These are phyloP conservation scores for Rhododendron griersonianum DNA, from an alignment of 148 eudicot genomes.

Conservation along the genomic window DNA sequence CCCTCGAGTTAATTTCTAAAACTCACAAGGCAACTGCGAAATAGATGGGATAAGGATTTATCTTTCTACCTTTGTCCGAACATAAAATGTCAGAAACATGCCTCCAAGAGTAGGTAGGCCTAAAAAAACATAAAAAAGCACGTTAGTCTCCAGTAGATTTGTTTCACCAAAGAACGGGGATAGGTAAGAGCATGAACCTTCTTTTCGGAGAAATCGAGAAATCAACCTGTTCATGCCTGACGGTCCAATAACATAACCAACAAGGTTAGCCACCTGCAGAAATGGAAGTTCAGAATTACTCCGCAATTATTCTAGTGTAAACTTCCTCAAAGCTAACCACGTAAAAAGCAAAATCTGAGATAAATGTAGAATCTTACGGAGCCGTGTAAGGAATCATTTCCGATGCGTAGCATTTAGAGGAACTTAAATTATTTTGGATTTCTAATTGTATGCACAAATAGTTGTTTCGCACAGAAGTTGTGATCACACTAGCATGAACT, in stretches of 20 bases:
- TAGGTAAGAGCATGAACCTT: conserved; percentile 36
- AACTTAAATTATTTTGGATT: not conserved
- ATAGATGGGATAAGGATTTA: not conserved
- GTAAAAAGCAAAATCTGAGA: not conserved
- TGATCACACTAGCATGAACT: not conserved
- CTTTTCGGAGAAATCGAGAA: conserved; percentile 53
- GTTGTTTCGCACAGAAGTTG: not conserved
- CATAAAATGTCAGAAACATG: conserved; percentile 70
- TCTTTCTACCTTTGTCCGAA: conserved; percentile 71
- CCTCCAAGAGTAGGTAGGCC: conserved; percentile 68
- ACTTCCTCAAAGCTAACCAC: not conserved
- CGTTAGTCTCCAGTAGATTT: conserved; percentile 2
- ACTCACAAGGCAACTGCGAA: not conserved
- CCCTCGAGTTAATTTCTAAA: conserved; percentile 5
- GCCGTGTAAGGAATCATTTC: not conserved
- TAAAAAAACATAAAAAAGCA: conserved; percentile 20
- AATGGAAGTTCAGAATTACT: conserved; percentile 7
- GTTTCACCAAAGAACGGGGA: conserved; percentile 5
- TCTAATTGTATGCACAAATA: not conserved
- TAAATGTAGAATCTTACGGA: not conserved
- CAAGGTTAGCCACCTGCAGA: conserved; percentile 88
- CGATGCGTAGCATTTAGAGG: not conserved
- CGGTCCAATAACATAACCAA: conserved; percentile 91
- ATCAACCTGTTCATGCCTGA: conserved; percentile 86
- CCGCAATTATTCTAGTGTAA: not conserved